Base-by-base conservation (phyloP, 805 yeast species). In the Kockiozyma suomiensis region DNA sequence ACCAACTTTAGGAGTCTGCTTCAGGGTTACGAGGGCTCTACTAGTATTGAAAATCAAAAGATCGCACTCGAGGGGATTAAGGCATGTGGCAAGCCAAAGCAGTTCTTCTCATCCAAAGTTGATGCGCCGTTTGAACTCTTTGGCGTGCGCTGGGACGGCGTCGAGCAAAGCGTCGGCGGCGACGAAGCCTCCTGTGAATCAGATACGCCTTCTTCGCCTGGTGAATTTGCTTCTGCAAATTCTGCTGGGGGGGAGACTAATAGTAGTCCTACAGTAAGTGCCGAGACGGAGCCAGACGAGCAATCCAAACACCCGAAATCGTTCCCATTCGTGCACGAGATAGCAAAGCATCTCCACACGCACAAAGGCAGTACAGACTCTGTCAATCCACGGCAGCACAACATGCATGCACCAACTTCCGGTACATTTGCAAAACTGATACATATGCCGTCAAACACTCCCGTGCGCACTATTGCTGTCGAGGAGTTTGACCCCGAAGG, bases 41-140 rank as follows among this genome's bases (percentile, higher is more conserved):
- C 33, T 3, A n/a, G 56, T 10, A n/a, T 52, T 10, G 3, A n/a
- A 2, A 21, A 10, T 1, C 21, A n/a, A 15, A n/a, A 2, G 19
- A n/a, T n/a, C 42, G 3, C 21, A 17, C 42, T 10, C 8, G 42
- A 38, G 3, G 19, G 19, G 42, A 38, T 38, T 2, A 10, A 3
- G 42, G 59, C 56, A 7, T 38, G 21, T 37, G 64, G 64, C 13
- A 30, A 28, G 50, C 61, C 64, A n/a, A 41, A 21, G 47, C 45
- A 51, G 55, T 52, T 52, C 25, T 60, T 26, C 38, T 45, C 59
- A 12, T 60, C 64, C 19, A 17, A 21, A 19, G 53, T 52, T 0
- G 55, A 60, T 19, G 64, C 64, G 38, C 64, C 64, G 45, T 60
- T 60, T 35, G 64, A 60, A 41, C 32, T 60, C 7, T 60, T 60